Conservation (phyloP, 2,329 filamentous ascomycete genomes). For the Sphaerulina musiva region DNA sequence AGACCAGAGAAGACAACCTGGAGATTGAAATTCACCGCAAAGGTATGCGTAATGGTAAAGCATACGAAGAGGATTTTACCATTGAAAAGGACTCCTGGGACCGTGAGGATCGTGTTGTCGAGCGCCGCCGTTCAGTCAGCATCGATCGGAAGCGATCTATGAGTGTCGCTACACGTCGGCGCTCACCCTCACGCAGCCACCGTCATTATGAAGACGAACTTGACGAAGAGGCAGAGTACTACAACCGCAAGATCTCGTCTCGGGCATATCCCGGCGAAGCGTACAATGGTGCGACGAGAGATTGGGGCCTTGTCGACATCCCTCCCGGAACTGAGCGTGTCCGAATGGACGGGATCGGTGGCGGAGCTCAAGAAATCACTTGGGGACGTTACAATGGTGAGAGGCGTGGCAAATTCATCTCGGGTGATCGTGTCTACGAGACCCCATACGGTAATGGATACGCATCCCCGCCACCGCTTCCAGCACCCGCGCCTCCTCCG, state of each 20-base stretch:
- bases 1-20: conserved; percentile 42
- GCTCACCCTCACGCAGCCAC: conserved; percentile 36
- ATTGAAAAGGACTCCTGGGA: conserved; percentile 52
- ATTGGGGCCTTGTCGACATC: conserved; percentile 77
- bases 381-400: conserved; percentile 77
- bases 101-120: conserved; percentile 16
- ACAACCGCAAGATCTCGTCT: conserved; percentile 61
- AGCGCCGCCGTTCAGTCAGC: conserved; percentile 32
- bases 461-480: conserved; percentile 21
- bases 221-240: conserved; percentile 52
- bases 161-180: conserved; percentile 32
- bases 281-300: conserved; percentile 64
- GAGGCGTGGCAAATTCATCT: conserved; percentile 64
- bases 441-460: conserved; percentile 37
- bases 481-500: conserved; percentile 18
- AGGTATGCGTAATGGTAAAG: conserved; percentile 42
- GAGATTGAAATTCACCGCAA: conserved; percentile 52
- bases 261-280: conserved; percentile 67
- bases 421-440: conserved; percentile 53
- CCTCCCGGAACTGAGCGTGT: conserved; percentile 76
- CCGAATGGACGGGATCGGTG: conserved; percentile 72
- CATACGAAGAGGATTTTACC: conserved; percentile 60
- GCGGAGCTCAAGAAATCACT: conserved; percentile 66
- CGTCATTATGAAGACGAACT: conserved; percentile 49
- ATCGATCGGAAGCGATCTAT: conserved; percentile 20